Evolutionary conservation across 164 flowering plant genomes (phyloP).

Genomic region (Amborella trichopoda): DNA sequence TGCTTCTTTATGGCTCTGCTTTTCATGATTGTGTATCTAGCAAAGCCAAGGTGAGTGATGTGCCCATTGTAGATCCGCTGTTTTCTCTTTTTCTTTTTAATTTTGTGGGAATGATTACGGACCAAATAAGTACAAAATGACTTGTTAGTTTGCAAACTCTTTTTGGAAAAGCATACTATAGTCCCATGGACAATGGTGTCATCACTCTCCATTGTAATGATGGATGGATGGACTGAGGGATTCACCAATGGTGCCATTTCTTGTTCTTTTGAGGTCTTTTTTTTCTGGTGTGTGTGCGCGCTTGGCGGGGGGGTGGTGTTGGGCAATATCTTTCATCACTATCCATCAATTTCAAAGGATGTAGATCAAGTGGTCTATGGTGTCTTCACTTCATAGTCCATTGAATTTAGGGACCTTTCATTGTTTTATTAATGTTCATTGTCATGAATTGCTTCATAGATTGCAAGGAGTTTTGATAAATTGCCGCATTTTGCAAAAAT

Average conservation of each 20-base stretch:
- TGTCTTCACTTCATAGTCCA: too few species aligned
- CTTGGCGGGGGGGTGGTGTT: too few species aligned
- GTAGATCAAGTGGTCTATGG: too few species aligned
- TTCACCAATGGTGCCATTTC: too few species aligned
- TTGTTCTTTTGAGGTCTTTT: too few species aligned
- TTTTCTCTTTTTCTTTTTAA: background rate
- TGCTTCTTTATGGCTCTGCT: slow-evolving; percentile 1
- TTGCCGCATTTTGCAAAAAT: background rate
- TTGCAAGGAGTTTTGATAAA: background rate
- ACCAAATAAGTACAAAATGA: background rate
- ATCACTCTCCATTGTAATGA: background rate
- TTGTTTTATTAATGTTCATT: background rate
- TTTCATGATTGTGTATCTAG: slow-evolving; percentile 1
- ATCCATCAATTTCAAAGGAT: too few species aligned
- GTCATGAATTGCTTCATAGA: background rate
- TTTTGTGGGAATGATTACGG: background rate
- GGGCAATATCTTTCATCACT: too few species aligned
- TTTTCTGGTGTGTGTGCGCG: too few species aligned
- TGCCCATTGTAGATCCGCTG: background rate
- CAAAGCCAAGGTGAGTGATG: background rate
- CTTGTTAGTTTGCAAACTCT: background rate
- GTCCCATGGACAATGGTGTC: background rate
- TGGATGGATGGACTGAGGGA: background rate
- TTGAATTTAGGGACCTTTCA: background rate
- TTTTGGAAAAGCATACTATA: background rate